A percentile compares a stretch with the other conserved stretches of the same genome.
Conservation (phyloP, 139 green algal genomes). For the Chlamydomonas incerta region DNA sequence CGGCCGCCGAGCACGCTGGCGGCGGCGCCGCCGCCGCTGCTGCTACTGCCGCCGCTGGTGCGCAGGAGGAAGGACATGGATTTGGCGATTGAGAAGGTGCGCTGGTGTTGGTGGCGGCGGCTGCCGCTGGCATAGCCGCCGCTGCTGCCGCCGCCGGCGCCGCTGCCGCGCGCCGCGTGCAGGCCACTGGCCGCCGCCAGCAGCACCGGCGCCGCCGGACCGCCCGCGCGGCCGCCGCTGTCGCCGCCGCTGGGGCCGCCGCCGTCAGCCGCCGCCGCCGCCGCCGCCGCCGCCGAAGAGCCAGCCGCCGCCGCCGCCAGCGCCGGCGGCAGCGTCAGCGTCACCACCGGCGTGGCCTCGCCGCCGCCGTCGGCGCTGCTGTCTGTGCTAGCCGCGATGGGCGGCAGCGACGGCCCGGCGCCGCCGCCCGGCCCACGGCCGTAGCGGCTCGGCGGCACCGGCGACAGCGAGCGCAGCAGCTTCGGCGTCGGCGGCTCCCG, state of each 20-base stretch:
- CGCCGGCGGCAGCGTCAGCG: too few relatives aligned
- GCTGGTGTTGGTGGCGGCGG: neutral
- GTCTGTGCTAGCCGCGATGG: too few relatives aligned
- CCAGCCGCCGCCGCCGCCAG: too few relatives aligned
- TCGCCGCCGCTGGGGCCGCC: neutral
- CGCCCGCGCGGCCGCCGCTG: neutral
- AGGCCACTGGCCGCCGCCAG: neutral
- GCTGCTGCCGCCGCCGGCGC: neutral
- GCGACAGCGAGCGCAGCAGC: conserved; percentile 25
- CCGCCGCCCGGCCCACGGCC: too few relatives aligned
- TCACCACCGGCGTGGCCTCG: too few relatives aligned
- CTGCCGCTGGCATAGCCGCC: neutral
- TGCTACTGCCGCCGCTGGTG: neutral
- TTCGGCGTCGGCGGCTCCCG: neutral
- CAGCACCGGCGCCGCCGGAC: too few relatives aligned
- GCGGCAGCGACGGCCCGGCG: neutral
- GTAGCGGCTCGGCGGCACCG: neutral
- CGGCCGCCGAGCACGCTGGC: neutral
- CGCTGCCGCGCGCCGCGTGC: neutral
- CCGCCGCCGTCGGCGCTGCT: too few relatives aligned
- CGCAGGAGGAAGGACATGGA: conserved; percentile 33
- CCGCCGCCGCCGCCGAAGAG: neutral
- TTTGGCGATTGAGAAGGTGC: neutral
- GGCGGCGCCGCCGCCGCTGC: neutral
- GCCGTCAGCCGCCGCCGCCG: too few relatives aligned